These are phyloP conservation scores for Dryas integrifolia DNA, from an alignment of 331 rosid species.

Conservation along the genomic window DNA sequence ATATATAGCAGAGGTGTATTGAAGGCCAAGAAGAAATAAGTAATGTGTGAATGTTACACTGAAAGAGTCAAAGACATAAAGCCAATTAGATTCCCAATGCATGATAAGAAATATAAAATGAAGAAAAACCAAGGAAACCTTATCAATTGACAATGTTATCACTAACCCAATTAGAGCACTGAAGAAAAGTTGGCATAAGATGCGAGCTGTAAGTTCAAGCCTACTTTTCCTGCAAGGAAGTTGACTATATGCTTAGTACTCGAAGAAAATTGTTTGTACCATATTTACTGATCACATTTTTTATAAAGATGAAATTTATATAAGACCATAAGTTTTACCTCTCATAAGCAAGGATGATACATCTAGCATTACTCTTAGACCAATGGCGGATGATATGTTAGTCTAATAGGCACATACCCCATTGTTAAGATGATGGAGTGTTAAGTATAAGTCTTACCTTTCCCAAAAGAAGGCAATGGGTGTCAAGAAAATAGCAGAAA, in stretches of 20 bases:
- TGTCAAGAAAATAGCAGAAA: conserved; percentile 59
- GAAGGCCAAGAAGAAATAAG: conserved; percentile 66
- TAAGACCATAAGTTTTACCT: conserved; percentile 30
- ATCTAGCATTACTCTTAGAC: too few species aligned
- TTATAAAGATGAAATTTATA: too few species aligned
- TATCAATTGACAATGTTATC: conserved; percentile 3
- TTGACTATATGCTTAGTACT: neutral
- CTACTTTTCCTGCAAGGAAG: conserved; percentile 59
- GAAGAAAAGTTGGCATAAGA: conserved; percentile 60
- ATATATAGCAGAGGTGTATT: conserved; percentile 66
- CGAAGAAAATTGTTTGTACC: neutral
- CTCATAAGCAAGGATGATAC: conserved; percentile 10
- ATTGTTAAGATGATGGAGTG: neutral
- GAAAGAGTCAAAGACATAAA: conserved; percentile 26
- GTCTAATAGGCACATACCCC: neutral
- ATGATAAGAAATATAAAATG: neutral
- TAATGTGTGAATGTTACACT: conserved; percentile 64
- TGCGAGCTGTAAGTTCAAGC: conserved; percentile 33
- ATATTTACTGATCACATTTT: neutral
- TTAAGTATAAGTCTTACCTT: conserved; percentile 33
- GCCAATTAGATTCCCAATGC: neutral
- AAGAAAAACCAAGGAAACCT: neutral
- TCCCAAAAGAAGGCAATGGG: conserved; percentile 68
- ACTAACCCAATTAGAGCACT: conserved; percentile 78
- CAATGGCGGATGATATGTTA: too few species aligned